These are phyloP conservation scores for Cnidoscolus chayamansa DNA, from an alignment of 441 rosid species.

Conservation along the genomic window DNA sequence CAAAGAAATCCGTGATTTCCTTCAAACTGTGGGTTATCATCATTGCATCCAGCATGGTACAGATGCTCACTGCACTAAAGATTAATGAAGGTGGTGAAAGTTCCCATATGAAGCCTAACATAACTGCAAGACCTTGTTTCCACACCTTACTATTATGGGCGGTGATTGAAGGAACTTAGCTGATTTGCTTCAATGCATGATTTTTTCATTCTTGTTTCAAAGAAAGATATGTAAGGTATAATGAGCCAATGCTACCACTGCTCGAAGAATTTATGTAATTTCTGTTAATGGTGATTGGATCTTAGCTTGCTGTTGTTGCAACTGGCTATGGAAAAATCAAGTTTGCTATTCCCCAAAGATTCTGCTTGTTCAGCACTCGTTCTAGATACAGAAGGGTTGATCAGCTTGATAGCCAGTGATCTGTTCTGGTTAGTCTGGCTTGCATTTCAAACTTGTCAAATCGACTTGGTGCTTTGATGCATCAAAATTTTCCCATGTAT, in stretches of 20 bases:
- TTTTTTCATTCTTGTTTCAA: background rate
- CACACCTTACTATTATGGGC: background rate
- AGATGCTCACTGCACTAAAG: constrained; percentile 86
- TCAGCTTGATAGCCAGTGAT: background rate
- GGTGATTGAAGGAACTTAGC: background rate
- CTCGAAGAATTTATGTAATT: background rate
- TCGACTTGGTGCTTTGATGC: background rate
- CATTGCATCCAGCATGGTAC: constrained; percentile 73
- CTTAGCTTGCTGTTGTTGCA: constrained; percentile 2
- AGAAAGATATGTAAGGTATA: background rate
- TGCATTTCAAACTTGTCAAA: background rate
- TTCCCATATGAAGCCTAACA: constrained; percentile 6
- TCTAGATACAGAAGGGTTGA: background rate
- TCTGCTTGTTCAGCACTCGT: constrained; percentile 4
- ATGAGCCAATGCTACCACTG: background rate
- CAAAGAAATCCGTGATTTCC: constrained; percentile 67
- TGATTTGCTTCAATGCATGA: background rate
- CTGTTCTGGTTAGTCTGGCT: background rate
- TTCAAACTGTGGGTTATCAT: constrained; percentile 59
- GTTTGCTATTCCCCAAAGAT: background rate
- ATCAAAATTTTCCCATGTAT: background rate
- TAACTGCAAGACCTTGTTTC: background rate
- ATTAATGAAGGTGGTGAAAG: constrained; percentile 20
- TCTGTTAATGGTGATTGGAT: background rate
- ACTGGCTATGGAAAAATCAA: background rate